These are phyloP conservation scores for Talaromyces adpressus DNA, from an alignment of 495 filamentous ascomycete species.

Conservation along the genomic window DNA sequence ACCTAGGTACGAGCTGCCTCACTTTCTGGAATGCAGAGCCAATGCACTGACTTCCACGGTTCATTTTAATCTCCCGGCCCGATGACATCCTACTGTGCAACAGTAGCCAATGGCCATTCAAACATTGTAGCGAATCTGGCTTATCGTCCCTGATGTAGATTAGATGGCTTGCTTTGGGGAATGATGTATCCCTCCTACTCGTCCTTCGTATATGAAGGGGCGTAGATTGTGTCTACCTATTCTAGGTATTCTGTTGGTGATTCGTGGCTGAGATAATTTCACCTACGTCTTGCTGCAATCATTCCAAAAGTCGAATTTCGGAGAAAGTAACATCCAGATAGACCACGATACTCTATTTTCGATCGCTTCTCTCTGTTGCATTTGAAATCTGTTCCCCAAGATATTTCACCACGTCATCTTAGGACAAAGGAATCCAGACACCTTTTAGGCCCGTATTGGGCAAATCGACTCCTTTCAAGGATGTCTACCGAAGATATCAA, in stretches of 20 bases:
- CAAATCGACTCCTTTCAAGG: neutral
- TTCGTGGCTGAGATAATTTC: neutral
- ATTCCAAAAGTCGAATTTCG: neutral
- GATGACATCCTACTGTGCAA: conserved; percentile 4
- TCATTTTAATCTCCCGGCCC: neutral
- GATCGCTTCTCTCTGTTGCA: neutral
- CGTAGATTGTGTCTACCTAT: neutral
- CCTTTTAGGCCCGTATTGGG: neutral
- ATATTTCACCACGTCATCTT: no score
- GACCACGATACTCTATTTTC: neutral
- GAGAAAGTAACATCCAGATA: neutral
- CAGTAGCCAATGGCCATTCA: conserved; percentile 5
- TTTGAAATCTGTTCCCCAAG: neutral
- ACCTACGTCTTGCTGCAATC: neutral
- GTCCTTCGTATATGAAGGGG: neutral
- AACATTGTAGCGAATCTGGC: neutral
- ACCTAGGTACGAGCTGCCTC: neutral
- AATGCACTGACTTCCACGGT: conserved; percentile 5
- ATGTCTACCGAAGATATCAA: conserved; percentile 6
- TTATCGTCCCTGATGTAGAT: neutral
- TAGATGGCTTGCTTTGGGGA: neutral
- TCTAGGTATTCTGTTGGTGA: neutral
- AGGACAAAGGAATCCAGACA: neutral
- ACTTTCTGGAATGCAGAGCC: neutral
- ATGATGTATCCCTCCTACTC: neutral